Evolutionary conservation across 225 moss, liverwort and hornwort species (phyloP).

Genomic region (Marchantia polymorpha): DNA sequence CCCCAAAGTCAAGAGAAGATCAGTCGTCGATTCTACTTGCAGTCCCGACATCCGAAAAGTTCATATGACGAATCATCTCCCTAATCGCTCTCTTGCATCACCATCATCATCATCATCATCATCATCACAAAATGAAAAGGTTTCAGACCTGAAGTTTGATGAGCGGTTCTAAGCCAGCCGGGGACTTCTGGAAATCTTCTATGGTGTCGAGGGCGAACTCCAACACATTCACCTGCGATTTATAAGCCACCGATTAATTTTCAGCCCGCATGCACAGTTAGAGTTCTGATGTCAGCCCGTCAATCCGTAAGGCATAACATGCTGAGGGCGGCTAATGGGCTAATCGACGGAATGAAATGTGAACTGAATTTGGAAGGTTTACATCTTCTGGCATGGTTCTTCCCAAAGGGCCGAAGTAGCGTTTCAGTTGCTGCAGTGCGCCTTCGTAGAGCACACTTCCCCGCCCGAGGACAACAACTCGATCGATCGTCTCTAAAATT

Average conservation of each 20-base stretch:
- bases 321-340: not conserved
- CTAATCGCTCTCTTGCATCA: no score
- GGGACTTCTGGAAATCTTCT: conserved; percentile 35
- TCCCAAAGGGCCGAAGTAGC: conserved; percentile 32
- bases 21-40: not conserved
- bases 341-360: not conserved
- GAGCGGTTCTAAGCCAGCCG: conserved; percentile 34
- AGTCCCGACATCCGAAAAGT: no score
- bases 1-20: not conserved
- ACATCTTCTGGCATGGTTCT: conserved; percentile 38
- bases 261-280: not conserved
- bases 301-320: no score
- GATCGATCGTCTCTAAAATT: conserved; percentile 38
- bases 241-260: not conserved
- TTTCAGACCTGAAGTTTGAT: conserved; percentile 50
- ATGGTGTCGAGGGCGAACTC: conserved; percentile 44
- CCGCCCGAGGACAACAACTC: conserved; percentile 37
- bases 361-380: not conserved
- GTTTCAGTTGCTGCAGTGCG: conserved; percentile 11
- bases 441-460: conserved; percentile 45
- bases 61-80: no score
- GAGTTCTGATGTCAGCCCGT: not conserved
- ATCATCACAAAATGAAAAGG: not conserved
- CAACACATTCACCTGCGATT: conserved; percentile 38
- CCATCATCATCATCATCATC: no score